Conservation (phyloP, 441 rosid genomes). For the Corymbia calophylla region DNA sequence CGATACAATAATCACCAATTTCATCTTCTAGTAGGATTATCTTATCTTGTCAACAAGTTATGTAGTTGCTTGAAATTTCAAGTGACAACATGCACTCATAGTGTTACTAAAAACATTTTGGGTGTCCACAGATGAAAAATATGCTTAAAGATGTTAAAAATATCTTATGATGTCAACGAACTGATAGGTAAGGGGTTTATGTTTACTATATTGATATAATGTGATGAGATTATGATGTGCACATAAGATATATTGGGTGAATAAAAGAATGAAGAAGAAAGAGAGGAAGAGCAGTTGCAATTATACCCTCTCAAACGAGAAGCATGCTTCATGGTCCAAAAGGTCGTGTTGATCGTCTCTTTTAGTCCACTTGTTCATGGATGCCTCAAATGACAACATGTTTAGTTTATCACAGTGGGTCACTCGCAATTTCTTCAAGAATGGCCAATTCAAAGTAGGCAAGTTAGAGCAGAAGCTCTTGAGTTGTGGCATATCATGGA, state of each 20-base stretch:
- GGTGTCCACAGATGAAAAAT: no score
- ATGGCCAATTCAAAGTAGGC: not conserved
- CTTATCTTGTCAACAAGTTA: no score
- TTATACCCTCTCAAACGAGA: not conserved
- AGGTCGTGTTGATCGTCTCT: rapidly evolving
- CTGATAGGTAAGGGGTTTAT: not conserved
- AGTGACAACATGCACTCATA: rapidly evolving
- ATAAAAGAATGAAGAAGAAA: rapidly evolving
- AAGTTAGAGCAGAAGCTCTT: rapidly evolving
- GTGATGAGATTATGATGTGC: rapidly evolving
- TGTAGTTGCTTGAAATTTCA: no score
- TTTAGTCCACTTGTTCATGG: not conserved
- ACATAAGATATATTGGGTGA: not conserved
- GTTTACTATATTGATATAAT: rapidly evolving
- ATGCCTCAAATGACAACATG: not conserved
- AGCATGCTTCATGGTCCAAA: rapidly evolving
- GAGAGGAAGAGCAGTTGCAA: not conserved
- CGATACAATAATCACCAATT: rapidly evolving
- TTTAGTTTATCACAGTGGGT: not conserved
- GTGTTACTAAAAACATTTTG: no score
- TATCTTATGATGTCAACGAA: no score
- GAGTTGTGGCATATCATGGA: not conserved
- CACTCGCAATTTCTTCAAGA: not conserved
- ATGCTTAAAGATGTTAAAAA: no score
- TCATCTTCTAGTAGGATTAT: rapidly evolving